Base-by-base conservation (phyloP, 2,329 filamentous ascomycete genomes). In the Pseudophaeomoniella oleicola region DNA sequence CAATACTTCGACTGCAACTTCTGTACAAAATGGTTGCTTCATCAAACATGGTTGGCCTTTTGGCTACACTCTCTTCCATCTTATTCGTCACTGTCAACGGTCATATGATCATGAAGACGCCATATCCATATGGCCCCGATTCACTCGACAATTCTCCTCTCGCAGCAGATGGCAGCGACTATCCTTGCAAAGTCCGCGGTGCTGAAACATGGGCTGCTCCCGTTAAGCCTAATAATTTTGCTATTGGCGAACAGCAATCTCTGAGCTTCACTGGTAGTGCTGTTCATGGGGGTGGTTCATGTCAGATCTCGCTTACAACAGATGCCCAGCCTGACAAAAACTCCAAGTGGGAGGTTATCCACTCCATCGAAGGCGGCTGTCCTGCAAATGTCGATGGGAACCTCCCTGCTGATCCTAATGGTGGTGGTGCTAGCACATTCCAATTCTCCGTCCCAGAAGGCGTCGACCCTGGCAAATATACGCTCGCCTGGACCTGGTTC, bases 401-500 rank as follows among this genome's bases (percentile, higher is more conserved):
- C 56, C 47, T 77, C 32, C 64, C 62, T 0, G 60, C 63, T 3
- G 55, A 67, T 35, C 54, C 73, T 4, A 46, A 49, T 2, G 55
- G 56, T 0, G 42, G 42, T 0, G 62, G 68, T 27, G 68, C 75
- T 0, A 68, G 68, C 50, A 64, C 59, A 0, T 90, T 82, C 57
- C 61, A 72, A 18, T 93, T 78, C 60, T 71, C 61, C 0, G 74
- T 94, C 4, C 88, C 87, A 0, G 55, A 67, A 0, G 72, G 77
- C 15, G 69, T 94, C 33, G 73, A 78, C 5, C 63, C 77, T 1
- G 90, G 88, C 3, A 71, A 86, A 30, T 87, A 81, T 16, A 82
- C 78, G 0, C 66, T 96, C 4, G 84, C 84, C 0, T 96, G 87
- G 86, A 85, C 85, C 1, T 96, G 90, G 90, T 75, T 93, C 59